Evolutionary conservation across 1,284 basidiomycete genomes (phyloP).

Genomic region (Fomitiporia mediterranea): DNA sequence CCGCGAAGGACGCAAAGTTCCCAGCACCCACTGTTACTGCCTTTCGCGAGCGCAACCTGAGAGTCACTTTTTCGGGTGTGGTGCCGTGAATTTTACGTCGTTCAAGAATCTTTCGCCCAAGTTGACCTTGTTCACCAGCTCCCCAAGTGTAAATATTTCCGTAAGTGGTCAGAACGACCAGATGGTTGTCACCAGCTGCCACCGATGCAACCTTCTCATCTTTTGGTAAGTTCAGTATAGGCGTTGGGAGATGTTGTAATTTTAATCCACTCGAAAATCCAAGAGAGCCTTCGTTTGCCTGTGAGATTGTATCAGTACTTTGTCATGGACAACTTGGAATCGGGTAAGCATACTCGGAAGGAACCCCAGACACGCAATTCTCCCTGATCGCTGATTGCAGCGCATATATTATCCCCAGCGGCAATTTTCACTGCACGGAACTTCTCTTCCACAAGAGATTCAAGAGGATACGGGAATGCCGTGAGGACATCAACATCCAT

Average conservation of each 20-base stretch:
- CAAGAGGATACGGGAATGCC: conserved; percentile 68
- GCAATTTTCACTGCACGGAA: conserved; percentile 83
- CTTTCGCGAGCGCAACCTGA: conserved; percentile 65
- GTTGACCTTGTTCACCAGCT: conserved; percentile 81
- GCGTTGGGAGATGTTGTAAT: conserved; percentile 66
- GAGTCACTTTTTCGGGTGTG: conserved; percentile 72
- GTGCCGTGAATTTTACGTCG: conserved; percentile 82
- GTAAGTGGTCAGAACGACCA: conserved; percentile 79
- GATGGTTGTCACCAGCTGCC: conserved; percentile 81
- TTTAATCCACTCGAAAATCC: conserved; percentile 72
- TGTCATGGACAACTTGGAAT: background rate
- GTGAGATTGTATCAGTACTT: conserved; percentile 12
- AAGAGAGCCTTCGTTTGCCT: conserved; percentile 79
- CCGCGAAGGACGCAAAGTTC: conserved; percentile 84
- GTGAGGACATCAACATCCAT: conserved; percentile 79
- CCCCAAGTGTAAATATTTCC: conserved; percentile 87
- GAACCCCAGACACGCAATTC: conserved; percentile 88
- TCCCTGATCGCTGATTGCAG: conserved; percentile 74
- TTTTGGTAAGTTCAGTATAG: conserved; percentile 62
- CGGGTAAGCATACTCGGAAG: conserved; percentile 74
- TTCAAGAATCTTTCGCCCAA: conserved; percentile 81
- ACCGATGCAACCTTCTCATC: conserved; percentile 76
- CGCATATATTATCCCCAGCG: conserved; percentile 82
- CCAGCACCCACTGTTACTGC: conserved; percentile 79
- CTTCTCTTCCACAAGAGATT: conserved; percentile 63